Evolutionary conservation across 2,329 filamentous ascomycete genomes (phyloP), one percentile per base, ranked within the genome.

Genomic region (Colletotrichum eremochloae): DNA sequence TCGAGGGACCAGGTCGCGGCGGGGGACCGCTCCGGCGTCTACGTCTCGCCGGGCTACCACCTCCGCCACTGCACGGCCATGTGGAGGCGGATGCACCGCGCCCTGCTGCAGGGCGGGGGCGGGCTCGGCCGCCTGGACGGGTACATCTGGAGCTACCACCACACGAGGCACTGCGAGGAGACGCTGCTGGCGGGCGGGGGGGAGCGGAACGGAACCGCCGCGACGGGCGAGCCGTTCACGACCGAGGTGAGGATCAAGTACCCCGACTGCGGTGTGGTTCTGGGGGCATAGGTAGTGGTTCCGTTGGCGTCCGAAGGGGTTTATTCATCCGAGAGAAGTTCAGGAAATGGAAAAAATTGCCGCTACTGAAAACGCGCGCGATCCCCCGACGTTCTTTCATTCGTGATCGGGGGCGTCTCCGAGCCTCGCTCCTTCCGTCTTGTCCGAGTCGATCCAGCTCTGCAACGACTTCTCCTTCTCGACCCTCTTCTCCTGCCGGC

Each of bases 201-300:
- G 40, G 40, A 6, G 20, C 15, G 40, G 20, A 70, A 55, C 7
- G 70, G 57, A 1, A 24, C 24, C 38, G 20, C 24, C 5, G 67
- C 53, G 0, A 15, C 62, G 11, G 66, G 15, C 29, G 55, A 44
- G 12, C 46, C 61, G 2, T 72, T 61, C 9, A 65, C 70, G 9
- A 72, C 70, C 15, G 70, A 72, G 48, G 67, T 72, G 33, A 60
- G 67, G 67, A 40, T 72, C 12, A 72, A 72, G 61, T 72, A 72
- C 42, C 70, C 70, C 7, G 70, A 72, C 12, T 72, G 70, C 60
- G 70, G 70, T 0, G 70, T 71, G 15, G 40, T 71, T 2, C 18
- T 69, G 9, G 38, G 40, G 52, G 1, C 24, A 18, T 33, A 55
- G 29, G 46, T 50, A 50, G 46, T 24, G 24, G 24, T 24, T 24